Evolutionary conservation across 2,329 filamentous ascomycete genomes (phyloP).

Genomic region (Colletotrichum navitas): DNA sequence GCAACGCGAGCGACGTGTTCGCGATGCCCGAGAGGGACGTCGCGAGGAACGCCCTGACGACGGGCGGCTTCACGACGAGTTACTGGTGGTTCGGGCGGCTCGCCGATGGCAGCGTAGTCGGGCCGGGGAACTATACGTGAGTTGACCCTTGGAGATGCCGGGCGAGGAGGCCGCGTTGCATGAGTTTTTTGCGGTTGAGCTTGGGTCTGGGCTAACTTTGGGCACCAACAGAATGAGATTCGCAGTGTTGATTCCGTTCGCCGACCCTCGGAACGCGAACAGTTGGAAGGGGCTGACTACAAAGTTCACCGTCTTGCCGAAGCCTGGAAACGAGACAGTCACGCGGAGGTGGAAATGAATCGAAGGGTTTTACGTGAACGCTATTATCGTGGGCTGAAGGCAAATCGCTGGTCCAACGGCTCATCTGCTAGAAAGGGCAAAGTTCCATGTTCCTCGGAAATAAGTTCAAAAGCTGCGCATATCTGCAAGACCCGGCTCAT

Average conservation of each 20-base stretch:
- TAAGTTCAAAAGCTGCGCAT: background rate
- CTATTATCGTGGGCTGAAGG: too few relatives aligned
- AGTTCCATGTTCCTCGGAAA: too few relatives aligned
- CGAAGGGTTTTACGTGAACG: background rate
- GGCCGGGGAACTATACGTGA: slow-evolving; percentile 57
- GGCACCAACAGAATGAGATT: slow-evolving; percentile 24
- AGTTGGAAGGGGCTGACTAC: slow-evolving; percentile 39
- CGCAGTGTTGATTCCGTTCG: slow-evolving; percentile 26
- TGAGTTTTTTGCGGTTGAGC: background rate
- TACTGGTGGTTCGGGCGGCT: slow-evolving; percentile 60
- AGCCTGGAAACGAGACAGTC: slow-evolving; percentile 16
- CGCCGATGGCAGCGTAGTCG: slow-evolving; percentile 55
- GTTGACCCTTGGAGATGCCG: background rate
- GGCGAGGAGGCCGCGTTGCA: too few relatives aligned
- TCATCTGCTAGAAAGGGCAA: too few relatives aligned
- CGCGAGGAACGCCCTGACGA: slow-evolving; percentile 46
- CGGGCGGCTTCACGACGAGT: slow-evolving; percentile 47
- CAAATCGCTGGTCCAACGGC: too few relatives aligned
- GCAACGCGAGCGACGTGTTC: slow-evolving; percentile 55
- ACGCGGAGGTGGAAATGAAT: background rate
- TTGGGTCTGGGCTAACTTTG: background rate
- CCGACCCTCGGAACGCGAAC: background rate
- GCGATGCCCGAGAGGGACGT: slow-evolving; percentile 51
- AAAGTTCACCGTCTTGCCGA: slow-evolving; percentile 23
- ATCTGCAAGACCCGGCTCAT: background rate